Conservation (phyloP, 2,329 filamentous ascomycete species). For the Xylaria sp. region DNA sequence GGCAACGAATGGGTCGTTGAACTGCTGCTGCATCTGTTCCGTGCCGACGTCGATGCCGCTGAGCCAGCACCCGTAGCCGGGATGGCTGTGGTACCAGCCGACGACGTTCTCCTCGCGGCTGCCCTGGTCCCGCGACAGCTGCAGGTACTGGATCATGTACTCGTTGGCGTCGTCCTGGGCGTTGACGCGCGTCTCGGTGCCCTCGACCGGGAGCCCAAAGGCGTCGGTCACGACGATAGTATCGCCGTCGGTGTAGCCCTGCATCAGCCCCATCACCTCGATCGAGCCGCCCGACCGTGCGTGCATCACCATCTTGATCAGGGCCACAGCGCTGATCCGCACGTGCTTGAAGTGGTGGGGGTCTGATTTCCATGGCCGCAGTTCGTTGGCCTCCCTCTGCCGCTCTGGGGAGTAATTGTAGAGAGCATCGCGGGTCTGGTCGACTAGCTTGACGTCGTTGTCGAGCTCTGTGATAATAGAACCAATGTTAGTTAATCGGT, state of each 20-base stretch:
- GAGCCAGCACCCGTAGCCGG: slow-evolving; percentile 98
- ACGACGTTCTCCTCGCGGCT: slow-evolving; percentile 86
- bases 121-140: slow-evolving; percentile 78
- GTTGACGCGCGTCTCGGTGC: slow-evolving; percentile 98
- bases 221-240: slow-evolving; percentile 94
- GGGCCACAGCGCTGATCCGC: slow-evolving; percentile 90
- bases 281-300: slow-evolving; percentile 92
- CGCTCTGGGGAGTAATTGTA: slow-evolving; percentile 81
- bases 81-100: slow-evolving; percentile 98
- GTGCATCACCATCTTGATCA: slow-evolving; percentile 99
- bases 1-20: slow-evolving; percentile 90
- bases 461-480: slow-evolving; percentile 76
- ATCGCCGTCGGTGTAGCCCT: slow-evolving; percentile 88
- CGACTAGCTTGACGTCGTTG: slow-evolving; percentile 84
- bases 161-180: slow-evolving; percentile 96
- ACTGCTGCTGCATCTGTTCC: slow-evolving; percentile 85
- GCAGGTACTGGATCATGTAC: slow-evolving; percentile 90
- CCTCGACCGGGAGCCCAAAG: slow-evolving; percentile 93
- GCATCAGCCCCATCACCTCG: slow-evolving; percentile 98
- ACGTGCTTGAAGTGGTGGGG: slow-evolving; percentile 92
- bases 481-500: slow-evolving; percentile 16
- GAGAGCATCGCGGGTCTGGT: slow-evolving; percentile 88
- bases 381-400: slow-evolving; percentile 72
- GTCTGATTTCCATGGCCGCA: slow-evolving; percentile 80
- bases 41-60: slow-evolving; percentile 95